Evolutionary conservation across 495 filamentous ascomycete species (phyloP), one percentile per base, ranked within the genome.

Genomic region (Glonium stellatum): DNA sequence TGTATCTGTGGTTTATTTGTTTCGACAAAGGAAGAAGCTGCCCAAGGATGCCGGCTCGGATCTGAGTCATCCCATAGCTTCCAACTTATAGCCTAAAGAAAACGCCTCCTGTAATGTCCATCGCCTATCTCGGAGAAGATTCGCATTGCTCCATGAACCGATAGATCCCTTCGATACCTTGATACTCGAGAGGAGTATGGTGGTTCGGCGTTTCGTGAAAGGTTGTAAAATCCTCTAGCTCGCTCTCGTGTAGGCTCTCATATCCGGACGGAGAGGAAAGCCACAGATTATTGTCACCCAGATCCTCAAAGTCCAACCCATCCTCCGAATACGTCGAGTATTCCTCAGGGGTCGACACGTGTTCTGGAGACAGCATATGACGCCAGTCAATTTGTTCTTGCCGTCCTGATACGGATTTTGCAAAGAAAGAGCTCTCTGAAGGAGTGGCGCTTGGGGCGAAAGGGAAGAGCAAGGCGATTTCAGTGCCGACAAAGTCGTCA

Each of bases 101-200:
- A 11, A 2, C 13, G 12, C 18, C 39, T 44, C 39, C 39, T 11
- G 13, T 44, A 44, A 15, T 35, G 15, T 13, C 37, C 21, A 4
- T n/a, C 15, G 44, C 18, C 41, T 59, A 59, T 52, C 74, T 77
- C 53, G 71, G 73, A 44, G 84, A 80, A 18, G 77, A 76, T 70
- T 96, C 89, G 69, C 91, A 93, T 64, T 95, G 87, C 69, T 88
- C 88, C 50, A 97, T 66, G 71, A 96, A 97, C 42, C 81, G 81
- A 71, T 92, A 89, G 19, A 97, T 90, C 0, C 92, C 92, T 65
- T 95, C 87, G 15, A 89, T 71, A 8, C 89, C 89, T 62, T 92
- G 88, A 67, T 87, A 92, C 37, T 85, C 84, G 62, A 78, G 73
- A 5, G 68, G 73, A 35, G 55, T 77, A 60, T 71, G 61, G 48